Evolutionary conservation across 345 rosid genomes (phyloP).

Genomic region (Durio zibethinus): DNA sequence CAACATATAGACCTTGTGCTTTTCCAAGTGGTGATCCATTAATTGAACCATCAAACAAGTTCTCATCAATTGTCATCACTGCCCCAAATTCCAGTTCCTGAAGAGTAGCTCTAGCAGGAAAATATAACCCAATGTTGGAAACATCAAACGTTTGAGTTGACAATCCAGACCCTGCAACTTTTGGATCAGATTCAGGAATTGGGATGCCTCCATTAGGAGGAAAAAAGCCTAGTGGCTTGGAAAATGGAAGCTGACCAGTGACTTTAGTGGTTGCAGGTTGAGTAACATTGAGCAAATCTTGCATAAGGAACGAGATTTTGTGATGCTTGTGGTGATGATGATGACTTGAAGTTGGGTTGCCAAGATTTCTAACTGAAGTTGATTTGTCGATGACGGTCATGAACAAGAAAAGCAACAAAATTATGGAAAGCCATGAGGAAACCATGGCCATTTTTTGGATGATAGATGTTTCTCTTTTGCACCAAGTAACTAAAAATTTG

Average conservation of each 20-base stretch:
- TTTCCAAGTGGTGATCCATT: constrained; percentile 36
- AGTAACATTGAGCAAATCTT: constrained; percentile 38
- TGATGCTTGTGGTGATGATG: constrained; percentile 17
- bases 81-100: constrained; percentile 49
- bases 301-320: constrained; percentile 46
- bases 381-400: constrained; percentile 19
- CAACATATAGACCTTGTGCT: constrained; percentile 50
- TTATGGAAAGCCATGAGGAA: not conserved
- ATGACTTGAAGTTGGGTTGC: constrained; percentile 15
- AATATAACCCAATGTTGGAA: constrained; percentile 27
- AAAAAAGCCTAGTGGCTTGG: constrained; percentile 24
- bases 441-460: constrained; percentile 15
- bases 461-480: not conserved
- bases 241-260: constrained; percentile 39
- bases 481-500: not conserved
- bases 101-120: constrained; percentile 39
- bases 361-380: constrained; percentile 35
- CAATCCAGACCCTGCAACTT: constrained; percentile 7
- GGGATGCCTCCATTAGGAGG: constrained; percentile 54
- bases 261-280: constrained; percentile 25
- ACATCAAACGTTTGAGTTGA: constrained; percentile 30
- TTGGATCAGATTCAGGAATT: constrained; percentile 24
- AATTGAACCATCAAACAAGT: constrained; percentile 18
- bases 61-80: constrained; percentile 34
- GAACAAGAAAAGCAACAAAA: constrained; percentile 16